Conservation (phyloP, 257 asterid species). For the Osmanthus fragrans region DNA sequence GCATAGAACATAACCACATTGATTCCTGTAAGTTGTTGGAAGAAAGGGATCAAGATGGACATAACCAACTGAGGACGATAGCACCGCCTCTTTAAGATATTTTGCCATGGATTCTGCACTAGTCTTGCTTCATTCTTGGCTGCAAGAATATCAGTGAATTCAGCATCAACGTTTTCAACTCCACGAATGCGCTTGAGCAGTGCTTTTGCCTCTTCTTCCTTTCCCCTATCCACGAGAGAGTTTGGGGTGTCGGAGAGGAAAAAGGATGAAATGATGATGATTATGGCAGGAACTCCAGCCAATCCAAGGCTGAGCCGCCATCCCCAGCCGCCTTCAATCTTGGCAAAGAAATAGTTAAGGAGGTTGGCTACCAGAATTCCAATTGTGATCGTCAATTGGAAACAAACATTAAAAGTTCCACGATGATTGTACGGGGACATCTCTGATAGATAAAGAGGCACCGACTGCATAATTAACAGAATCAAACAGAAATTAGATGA, state of each 20-base stretch:
- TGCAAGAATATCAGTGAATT: neutral
- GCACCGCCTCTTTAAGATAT: neutral
- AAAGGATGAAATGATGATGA: neutral
- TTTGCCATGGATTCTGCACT: neutral
- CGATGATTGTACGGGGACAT: conserved; percentile 9
- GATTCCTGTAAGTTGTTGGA: conserved; percentile 20
- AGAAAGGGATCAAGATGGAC: neutral
- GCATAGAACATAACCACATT: conserved; percentile 26
- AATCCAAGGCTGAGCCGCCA: conserved; percentile 17
- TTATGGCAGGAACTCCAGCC: conserved; percentile 10
- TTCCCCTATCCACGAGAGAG: neutral
- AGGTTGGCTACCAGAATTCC: conserved; percentile 12
- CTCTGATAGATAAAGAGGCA: conserved; percentile 17
- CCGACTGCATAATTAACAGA: neutral
- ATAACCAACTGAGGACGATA: conserved; percentile 12
- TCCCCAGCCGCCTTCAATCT: conserved; percentile 12
- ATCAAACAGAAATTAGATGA: too few relatives aligned
- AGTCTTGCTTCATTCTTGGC: neutral
- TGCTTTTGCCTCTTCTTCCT: neutral
- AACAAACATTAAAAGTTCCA: conserved; percentile 10
- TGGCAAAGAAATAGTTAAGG: conserved; percentile 2
- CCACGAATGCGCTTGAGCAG: conserved; percentile 2
- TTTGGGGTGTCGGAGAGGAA: conserved; percentile 12
- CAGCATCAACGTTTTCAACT: neutral
- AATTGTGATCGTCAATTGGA: neutral